Conservation (phyloP, 805 yeast species). For the Cyberlindnera sargentensis region DNA sequence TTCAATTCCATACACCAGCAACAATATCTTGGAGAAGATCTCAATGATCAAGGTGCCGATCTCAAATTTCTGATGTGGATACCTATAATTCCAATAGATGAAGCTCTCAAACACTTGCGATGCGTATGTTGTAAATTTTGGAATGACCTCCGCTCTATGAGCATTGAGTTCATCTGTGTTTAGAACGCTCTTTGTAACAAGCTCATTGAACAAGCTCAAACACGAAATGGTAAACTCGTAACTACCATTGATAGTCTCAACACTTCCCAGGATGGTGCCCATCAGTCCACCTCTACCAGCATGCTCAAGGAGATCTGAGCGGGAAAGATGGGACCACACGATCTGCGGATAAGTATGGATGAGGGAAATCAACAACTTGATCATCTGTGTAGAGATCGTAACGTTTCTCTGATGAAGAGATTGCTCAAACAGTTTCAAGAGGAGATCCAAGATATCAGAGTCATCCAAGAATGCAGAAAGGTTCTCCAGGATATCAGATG, state of each 20-base stretch:
- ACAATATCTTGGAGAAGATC: slow-evolving; percentile 48
- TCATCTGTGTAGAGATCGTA: slow-evolving; percentile 35
- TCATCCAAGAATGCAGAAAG: slow-evolving; percentile 40
- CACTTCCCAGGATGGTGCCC: slow-evolving; percentile 55
- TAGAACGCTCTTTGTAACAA: slow-evolving; percentile 45
- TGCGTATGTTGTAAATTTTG: slow-evolving; percentile 46
- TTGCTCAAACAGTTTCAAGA: slow-evolving; percentile 62
- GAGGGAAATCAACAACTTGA: slow-evolving; percentile 43
- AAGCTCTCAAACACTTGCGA: slow-evolving; percentile 72
- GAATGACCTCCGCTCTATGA: slow-evolving; percentile 46
- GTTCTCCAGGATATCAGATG: slow-evolving; percentile 30
- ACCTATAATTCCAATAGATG: slow-evolving; percentile 57
- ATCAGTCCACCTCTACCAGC: slow-evolving; percentile 61
- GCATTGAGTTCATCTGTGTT: slow-evolving; percentile 30
- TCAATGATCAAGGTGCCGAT: slow-evolving; percentile 50
- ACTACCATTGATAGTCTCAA: slow-evolving; percentile 63
- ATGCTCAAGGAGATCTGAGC: slow-evolving; percentile 57
- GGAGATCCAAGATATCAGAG: slow-evolving; percentile 53
- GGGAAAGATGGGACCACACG: slow-evolving; percentile 73
- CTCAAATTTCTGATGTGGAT: slow-evolving; percentile 49
- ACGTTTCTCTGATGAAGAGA: slow-evolving; percentile 51
- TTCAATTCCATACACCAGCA: slow-evolving; percentile 49
- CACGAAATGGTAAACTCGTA: slow-evolving; percentile 58
- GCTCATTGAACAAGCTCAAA: slow-evolving; percentile 44
- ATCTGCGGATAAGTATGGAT: slow-evolving; percentile 48